Evolutionary conservation across 1,284 basidiomycete species (phyloP).

Genomic region (Porogramme epimiltina): DNA sequence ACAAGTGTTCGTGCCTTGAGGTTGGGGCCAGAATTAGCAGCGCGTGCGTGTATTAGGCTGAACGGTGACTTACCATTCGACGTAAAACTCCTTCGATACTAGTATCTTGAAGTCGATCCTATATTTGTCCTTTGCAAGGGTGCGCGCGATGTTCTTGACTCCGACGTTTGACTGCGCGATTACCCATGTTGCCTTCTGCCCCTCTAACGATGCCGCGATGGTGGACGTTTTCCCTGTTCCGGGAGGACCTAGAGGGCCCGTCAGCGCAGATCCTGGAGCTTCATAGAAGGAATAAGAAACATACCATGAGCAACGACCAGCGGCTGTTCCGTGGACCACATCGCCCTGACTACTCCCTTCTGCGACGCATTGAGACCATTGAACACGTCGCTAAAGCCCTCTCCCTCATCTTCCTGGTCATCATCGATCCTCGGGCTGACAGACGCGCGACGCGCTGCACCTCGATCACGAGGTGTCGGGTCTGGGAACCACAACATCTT

Average conservation of each 20-base stretch:
- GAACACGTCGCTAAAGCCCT: neutral
- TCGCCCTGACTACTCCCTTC: slow-evolving; percentile 13
- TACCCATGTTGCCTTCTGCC: slow-evolving; percentile 28
- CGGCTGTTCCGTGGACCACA: slow-evolving; percentile 8
- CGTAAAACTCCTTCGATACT: slow-evolving; percentile 54
- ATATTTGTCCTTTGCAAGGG: slow-evolving; percentile 32
- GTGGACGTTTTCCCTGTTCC: slow-evolving; percentile 37
- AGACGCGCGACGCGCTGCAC: too few relatives aligned
- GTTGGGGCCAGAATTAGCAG: neutral
- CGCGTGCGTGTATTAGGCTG: neutral
- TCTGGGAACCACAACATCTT: slow-evolving; percentile 4
- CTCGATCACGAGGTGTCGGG: neutral
- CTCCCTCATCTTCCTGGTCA: too few relatives aligned
- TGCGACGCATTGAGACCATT: slow-evolving; percentile 21
- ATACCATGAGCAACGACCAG: slow-evolving; percentile 12
- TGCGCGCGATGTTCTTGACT: slow-evolving; percentile 56
- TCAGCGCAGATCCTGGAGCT: neutral
- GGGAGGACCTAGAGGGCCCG: slow-evolving; percentile 12
- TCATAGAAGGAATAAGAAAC: neutral
- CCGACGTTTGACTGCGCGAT: slow-evolving; percentile 41
- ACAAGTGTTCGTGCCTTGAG: slow-evolving; percentile 72
- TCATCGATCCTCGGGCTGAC: too few relatives aligned
- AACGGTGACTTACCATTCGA: slow-evolving; percentile 54
- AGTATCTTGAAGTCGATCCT: slow-evolving; percentile 39
- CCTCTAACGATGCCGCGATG: slow-evolving; percentile 30